Percentiles rank a stretch among this genome's conserved stretches.
Conservation (phyloP, 495 filamentous ascomycete genomes). For the Tetracladium setigerum region DNA sequence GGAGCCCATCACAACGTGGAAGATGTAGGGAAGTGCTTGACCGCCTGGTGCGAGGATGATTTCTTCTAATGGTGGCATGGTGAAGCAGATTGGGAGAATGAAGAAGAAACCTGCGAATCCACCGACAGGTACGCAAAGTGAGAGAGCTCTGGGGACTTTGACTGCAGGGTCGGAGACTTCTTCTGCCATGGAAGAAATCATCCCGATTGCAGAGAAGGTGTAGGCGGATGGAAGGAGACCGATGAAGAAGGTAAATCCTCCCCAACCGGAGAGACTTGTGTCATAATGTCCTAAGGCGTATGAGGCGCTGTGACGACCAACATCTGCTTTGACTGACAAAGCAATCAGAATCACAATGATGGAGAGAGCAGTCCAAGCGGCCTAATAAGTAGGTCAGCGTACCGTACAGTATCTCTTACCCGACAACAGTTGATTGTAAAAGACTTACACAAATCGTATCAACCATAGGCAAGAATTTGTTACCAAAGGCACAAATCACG, state of each 20-base stretch:
- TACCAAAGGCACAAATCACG: conserved; percentile 36
- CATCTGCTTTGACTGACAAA: conserved; percentile 32
- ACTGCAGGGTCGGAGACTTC: conserved; percentile 36
- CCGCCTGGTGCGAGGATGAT: conserved; percentile 31
- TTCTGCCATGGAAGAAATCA: conserved; percentile 46
- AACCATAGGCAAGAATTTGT: conserved; percentile 40
- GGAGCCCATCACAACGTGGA: conserved; percentile 37
- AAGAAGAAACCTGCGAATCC: conserved; percentile 38
- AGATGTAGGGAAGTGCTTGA: conserved; percentile 42
- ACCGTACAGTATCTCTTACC: no score
- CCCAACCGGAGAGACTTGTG: conserved; percentile 31
- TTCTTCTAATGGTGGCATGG: conserved; percentile 35
- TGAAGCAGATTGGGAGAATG: conserved; percentile 39
- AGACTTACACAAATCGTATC: conserved; percentile 34
- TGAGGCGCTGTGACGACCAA: conserved; percentile 33
- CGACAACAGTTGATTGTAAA: no score
- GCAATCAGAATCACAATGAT: conserved; percentile 36
- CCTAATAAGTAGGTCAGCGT: conserved; percentile 14
- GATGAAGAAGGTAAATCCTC: conserved; percentile 39
- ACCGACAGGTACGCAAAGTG: conserved; percentile 34
- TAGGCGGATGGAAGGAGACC: conserved; percentile 44
- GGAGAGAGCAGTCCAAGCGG: conserved; percentile 36
- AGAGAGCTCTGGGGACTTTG: conserved; percentile 38
- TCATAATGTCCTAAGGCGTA: conserved; percentile 39
- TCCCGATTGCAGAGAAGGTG: conserved; percentile 43